A percentile compares a stretch with the other conserved stretches of the same genome.
phyloP scores from a whole-genome alignment of 2,329 filamentous ascomycete genomes.

The Claviceps cyperi region DNA sequence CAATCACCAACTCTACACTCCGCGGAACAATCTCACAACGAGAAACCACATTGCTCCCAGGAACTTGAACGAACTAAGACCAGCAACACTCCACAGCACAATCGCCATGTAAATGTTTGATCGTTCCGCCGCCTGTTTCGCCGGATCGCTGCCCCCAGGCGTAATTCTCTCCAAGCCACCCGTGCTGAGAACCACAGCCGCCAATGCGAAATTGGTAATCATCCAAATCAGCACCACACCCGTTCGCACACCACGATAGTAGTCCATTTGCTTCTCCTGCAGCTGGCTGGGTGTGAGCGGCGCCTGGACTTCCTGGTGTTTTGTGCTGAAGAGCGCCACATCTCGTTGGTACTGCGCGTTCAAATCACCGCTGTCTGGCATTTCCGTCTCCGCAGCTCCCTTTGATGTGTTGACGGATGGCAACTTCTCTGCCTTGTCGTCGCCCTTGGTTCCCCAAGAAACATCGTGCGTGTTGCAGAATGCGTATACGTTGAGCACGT shows the following conservation, averaged over 20 bases:
- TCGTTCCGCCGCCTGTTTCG: constrained; percentile 35
- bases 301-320: constrained; percentile 59
- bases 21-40: constrained; percentile 72
- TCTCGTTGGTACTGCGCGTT: constrained; percentile 92
- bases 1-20: constrained; percentile 31
- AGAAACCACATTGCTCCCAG: constrained; percentile 84
- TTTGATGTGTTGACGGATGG: constrained; percentile 82
- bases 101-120: constrained; percentile 75
- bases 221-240: constrained; percentile 92
- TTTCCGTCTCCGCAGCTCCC: constrained; percentile 79
- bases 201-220: constrained; percentile 83
- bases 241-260: constrained; percentile 91
- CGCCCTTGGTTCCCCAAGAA: constrained; percentile 95
- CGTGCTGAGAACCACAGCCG: constrained; percentile 72
- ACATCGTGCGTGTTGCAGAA: constrained; percentile 98
- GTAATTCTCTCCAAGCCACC: constrained; percentile 63
- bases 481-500: constrained; percentile 96
- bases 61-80: constrained; percentile 72
- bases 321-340: constrained; percentile 55
- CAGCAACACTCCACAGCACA: constrained; percentile 81
- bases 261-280: constrained; percentile 85
- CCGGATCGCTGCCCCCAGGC: constrained; percentile 20
- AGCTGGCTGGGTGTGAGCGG: constrained; percentile 37
- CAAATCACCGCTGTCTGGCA: constrained; percentile 87
- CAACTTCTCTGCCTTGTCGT: constrained; percentile 86